Percentiles rank a stretch among this genome's conserved stretches.
Evolutionary conservation across 345 rosid species (phyloP).

Genomic region (Rubroshorea leprosula): DNA sequence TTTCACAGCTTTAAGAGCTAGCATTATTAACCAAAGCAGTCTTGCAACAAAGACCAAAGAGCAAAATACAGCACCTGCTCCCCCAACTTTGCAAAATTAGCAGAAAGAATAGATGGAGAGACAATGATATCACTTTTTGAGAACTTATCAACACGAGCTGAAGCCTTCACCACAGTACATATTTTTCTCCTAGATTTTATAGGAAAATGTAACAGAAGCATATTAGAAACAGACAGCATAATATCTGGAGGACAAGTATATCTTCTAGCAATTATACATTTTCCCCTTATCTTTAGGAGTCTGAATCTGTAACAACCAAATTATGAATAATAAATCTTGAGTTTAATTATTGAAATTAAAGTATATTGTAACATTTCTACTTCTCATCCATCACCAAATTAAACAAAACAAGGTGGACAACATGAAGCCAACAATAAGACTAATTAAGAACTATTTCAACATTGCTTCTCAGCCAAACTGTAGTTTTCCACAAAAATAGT

Average conservation of each 20-base stretch:
- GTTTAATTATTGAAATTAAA: neutral
- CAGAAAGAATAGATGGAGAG: conserved; percentile 94
- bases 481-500: no score
- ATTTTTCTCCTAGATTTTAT: conserved; percentile 39
- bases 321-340: neutral
- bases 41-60: neutral
- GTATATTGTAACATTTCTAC: neutral
- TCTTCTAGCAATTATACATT: neutral
- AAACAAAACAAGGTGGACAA: no score
- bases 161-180: conserved; percentile 61
- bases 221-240: conserved; percentile 4
- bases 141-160: conserved; percentile 86
- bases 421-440: neutral
- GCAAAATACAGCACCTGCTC: conserved; percentile 60
- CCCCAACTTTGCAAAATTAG: conserved; percentile 85
- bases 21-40: neutral
- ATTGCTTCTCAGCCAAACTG: neutral
- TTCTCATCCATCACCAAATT: neutral
- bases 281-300: neutral
- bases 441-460: neutral
- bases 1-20: neutral
- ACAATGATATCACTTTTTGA: conserved; percentile 85
- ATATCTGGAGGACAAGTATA: conserved; percentile 6
- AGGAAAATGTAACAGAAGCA: conserved; percentile 5
- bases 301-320: neutral